These are phyloP conservation scores for Lanmaoa pseudosensibilis DNA, from an alignment of 768 basidiomycete species.

Conservation along the genomic window DNA sequence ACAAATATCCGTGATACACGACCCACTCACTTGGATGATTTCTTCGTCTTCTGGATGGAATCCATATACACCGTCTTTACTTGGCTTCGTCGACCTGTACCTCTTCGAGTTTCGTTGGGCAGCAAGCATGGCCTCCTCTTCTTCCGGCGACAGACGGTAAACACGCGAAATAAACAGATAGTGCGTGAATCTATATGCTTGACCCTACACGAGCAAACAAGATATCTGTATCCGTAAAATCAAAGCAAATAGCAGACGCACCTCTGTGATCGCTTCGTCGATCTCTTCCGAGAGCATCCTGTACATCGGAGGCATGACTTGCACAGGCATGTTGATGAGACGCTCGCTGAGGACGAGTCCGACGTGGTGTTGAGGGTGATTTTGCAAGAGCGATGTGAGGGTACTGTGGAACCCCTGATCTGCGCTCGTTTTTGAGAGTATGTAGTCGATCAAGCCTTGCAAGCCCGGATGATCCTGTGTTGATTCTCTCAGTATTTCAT, in stretches of 20 bases:
- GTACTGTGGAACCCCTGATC: conserved; percentile 51
- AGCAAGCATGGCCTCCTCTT: conserved; percentile 54
- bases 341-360: conserved; percentile 87
- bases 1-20: too few relatives aligned
- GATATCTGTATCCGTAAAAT: background rate
- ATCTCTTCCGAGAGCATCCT: conserved; percentile 84
- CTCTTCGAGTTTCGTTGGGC: conserved; percentile 41
- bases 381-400: conserved; percentile 44
- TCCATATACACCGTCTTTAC: conserved; percentile 56
- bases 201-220: conserved; percentile 36
- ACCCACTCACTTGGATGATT: conserved; percentile 61
- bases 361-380: conserved; percentile 45
- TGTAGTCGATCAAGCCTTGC: conserved; percentile 67
- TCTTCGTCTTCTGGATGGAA: conserved; percentile 89
- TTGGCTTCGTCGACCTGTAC: conserved; percentile 29
- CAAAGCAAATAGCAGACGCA: conserved; percentile 34
- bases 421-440: conserved; percentile 56
- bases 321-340: conserved; percentile 93
- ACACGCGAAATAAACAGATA: conserved; percentile 75
- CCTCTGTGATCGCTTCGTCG: conserved; percentile 66
- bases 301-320: conserved; percentile 91
- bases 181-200: conserved; percentile 72
- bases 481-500: background rate
- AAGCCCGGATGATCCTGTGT: conserved; percentile 71
- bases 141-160: conserved; percentile 70